These are phyloP conservation scores for Micractinium sp. DNA, from an alignment of 139 green algal genomes.

Conservation along the genomic window DNA sequence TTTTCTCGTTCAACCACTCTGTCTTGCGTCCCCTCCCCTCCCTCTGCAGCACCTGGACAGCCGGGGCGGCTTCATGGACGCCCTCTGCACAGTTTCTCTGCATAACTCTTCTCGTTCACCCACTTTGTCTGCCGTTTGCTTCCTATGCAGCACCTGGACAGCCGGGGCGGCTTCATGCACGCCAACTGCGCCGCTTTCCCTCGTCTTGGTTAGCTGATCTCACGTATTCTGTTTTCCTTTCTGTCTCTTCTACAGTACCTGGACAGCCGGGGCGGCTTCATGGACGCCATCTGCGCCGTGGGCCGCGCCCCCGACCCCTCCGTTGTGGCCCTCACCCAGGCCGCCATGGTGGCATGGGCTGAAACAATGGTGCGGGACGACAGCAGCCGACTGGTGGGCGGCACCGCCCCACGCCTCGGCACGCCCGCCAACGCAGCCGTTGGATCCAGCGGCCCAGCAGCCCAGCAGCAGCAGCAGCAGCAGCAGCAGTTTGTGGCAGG, in stretches of 20 bases:
- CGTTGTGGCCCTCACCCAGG: constrained; percentile 57
- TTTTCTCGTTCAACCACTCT: not conserved
- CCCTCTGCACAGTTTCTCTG: constrained; percentile 61
- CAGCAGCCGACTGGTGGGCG: not conserved
- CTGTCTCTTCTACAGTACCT: constrained; percentile 62
- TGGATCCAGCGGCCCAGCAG: not conserved
- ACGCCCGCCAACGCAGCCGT: no score
- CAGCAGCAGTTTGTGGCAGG: not conserved
- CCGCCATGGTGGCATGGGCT: constrained; percentile 81
- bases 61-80: constrained; percentile 49
- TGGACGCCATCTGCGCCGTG: constrained; percentile 65
- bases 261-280: constrained; percentile 55
- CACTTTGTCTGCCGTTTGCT: not conserved
- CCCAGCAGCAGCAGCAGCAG: not conserved
- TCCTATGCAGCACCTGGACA: constrained; percentile 30
- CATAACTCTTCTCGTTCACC: not conserved
- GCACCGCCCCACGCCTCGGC: no score
- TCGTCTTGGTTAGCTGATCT: no score
- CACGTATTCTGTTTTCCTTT: no score
- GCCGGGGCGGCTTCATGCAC: constrained; percentile 48
- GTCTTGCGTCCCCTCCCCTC: not conserved
- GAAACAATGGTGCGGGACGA: constrained; percentile 63
- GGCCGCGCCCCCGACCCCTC: constrained; percentile 42
- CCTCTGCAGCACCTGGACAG: no score
- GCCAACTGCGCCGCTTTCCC: constrained; percentile 71